These are phyloP conservation scores for Aeschynomene evenia DNA, from an alignment of 306 rosid species.

Conservation along the genomic window DNA sequence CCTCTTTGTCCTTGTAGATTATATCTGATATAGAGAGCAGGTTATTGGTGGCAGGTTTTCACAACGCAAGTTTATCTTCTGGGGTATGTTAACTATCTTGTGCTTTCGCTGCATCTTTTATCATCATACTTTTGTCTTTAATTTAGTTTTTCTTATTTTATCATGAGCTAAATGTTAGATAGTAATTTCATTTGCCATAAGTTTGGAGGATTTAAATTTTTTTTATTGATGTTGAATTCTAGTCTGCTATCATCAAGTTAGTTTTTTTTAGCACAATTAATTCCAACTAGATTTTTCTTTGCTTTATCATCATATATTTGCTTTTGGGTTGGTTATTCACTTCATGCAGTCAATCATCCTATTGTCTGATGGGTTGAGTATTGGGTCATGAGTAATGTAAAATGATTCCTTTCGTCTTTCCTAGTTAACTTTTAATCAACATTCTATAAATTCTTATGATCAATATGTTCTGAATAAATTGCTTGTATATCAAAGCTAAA, in stretches of 20 bases:
- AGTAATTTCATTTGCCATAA: not conserved
- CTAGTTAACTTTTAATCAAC: not conserved
- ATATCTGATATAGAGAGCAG: conserved; percentile 54
- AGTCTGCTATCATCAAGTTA: not conserved
- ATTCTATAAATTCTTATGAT: conserved; percentile 20
- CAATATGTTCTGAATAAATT: conserved; percentile 1
- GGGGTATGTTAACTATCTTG: conserved; percentile 48
- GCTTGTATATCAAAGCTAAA: conserved; percentile 59
- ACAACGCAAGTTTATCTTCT: conserved; percentile 50
- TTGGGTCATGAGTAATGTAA: not conserved
- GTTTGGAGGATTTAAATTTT: not conserved
- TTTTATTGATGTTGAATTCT: not conserved
- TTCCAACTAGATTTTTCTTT: not conserved
- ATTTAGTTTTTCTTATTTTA: not conserved
- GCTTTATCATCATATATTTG: not conserved
- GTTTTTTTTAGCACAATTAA: not conserved
- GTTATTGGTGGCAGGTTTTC: conserved; percentile 75
- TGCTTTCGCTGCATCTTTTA: not conserved
- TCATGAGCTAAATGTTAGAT: not conserved
- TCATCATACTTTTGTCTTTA: not conserved
- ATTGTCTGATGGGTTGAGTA: conserved; percentile 8
- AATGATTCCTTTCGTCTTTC: not conserved
- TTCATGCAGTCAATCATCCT: not conserved
- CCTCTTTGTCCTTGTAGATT: conserved; percentile 41
- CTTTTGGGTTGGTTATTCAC: not conserved